Evolutionary conservation across 192 early-diverging fungal genomes (phyloP).

Genomic region (Backusella circina): DNA sequence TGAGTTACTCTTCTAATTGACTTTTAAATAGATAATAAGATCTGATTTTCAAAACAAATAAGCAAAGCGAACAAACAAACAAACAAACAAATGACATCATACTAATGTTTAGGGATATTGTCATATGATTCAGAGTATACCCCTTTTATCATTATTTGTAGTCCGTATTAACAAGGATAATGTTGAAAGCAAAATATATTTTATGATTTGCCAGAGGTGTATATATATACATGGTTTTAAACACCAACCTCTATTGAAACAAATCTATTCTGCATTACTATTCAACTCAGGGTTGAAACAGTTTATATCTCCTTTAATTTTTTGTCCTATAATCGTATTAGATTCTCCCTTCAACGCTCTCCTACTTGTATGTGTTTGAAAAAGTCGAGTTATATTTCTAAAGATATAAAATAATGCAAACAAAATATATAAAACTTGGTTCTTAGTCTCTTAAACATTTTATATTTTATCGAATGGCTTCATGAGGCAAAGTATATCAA

Average conservation of each 20-base stretch:
- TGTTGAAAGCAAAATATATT: background rate
- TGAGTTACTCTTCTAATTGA: background rate
- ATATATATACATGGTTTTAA: background rate
- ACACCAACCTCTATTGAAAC: background rate
- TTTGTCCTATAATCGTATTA: background rate
- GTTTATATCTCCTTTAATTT: background rate
- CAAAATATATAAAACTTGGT: background rate
- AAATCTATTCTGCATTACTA: background rate
- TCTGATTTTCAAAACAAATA: background rate
- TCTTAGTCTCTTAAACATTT: conserved; percentile 1
- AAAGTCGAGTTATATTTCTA: background rate
- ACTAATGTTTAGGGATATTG: background rate
- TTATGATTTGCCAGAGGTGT: background rate
- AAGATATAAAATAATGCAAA: background rate
- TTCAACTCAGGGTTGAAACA: background rate
- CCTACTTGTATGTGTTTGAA: background rate
- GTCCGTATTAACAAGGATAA: background rate
- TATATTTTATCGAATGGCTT: background rate
- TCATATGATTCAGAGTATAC: background rate
- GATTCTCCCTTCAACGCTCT: background rate
- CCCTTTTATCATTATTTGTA: background rate
- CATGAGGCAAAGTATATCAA: background rate
- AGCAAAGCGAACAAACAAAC: background rate
- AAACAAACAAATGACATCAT: background rate
- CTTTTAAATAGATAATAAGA: background rate